phyloP scores from a whole-genome alignment of 441 rosid genomes.

The Pelargonium fulgidum region DNA sequence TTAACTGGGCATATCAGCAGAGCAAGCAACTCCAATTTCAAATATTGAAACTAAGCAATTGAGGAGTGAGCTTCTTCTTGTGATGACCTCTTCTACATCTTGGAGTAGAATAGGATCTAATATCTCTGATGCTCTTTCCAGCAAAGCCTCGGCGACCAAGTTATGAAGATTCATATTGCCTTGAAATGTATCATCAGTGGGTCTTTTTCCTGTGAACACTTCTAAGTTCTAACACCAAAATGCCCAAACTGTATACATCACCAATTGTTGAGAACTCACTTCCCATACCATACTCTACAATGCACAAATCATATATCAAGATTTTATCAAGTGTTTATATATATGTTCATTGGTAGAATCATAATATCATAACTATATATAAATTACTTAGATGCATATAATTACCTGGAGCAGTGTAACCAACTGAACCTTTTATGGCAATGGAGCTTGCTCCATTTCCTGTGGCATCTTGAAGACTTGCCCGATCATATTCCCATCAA shows the following conservation, averaged over 20 bases:
- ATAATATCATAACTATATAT: too few relatives aligned
- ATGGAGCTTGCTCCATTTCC: background rate
- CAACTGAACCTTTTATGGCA: background rate
- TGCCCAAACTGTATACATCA: background rate
- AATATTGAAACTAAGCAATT: background rate
- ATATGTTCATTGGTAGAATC: too few relatives aligned
- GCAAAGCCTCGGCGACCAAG: background rate
- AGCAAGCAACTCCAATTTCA: slow-evolving; percentile 7
- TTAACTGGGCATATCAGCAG: background rate
- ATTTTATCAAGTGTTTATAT: too few relatives aligned
- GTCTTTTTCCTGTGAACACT: background rate
- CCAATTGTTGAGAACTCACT: background rate
- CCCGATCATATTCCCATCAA: too few relatives aligned
- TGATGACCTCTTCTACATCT: background rate
- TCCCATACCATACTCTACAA: slow-evolving; percentile 1
- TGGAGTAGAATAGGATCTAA: background rate
- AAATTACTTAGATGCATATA: too few relatives aligned
- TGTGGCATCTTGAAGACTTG: fast-evolving
- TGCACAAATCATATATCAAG: too few relatives aligned
- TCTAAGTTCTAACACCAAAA: background rate
- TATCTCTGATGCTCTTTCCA: background rate
- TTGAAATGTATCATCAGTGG: background rate
- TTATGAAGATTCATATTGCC: background rate
- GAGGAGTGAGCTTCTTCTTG: background rate
- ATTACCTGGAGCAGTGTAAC: background rate